Base-by-base conservation (phyloP, 1,139 yeast species). In the Candida gigantensis region DNA sequence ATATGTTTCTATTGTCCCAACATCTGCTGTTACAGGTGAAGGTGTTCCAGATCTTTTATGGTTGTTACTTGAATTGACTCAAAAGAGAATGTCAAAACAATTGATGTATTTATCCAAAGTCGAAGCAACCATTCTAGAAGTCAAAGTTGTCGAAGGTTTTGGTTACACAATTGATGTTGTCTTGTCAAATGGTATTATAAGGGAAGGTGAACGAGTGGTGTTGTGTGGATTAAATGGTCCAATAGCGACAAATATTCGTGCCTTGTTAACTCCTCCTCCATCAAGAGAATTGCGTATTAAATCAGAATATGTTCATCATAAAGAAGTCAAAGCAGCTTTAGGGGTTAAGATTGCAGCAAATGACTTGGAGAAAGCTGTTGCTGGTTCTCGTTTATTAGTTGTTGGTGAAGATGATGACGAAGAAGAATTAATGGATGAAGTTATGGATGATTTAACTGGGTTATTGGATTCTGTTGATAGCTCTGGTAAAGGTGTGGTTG, bases 31-130 rank as follows among this genome's bases (percentile, higher is more conserved):
- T 33, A 90, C 97, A 19, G 99, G 98, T 64, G 99, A 94, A 68
- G 99, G 99, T 84, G 94, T 94, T 52, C 98, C 99, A 32, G 99
- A 94, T 79, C 77, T 94, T 68, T 80, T 94, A 58, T 90, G 96
- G 92, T 78, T 94, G 62, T 75, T 94, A 58, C 77, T 94, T 53
- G 97, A 92, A 64, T 78, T 94, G 56, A 92, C 98, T 16, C 97
- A 94, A 69, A 85, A 88, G 81, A 84, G 98, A 74, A 94, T 94
- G 99, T 86, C 96, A 44, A 90, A 90, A 65, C 97, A 92, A 74
- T 83, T 94, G 70, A 92, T 88, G 94, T 94, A 94, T 73, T 73
- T 94, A 51, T 83, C 97, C 25, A 79, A 83, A 58, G 82, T 92
- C 42, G 97, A 89, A 65, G 97, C 98, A 35, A 94, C 99, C 14